These are phyloP conservation scores for Breynia disticha DNA, from an alignment of 441 rosid species.

Conservation along the genomic window DNA sequence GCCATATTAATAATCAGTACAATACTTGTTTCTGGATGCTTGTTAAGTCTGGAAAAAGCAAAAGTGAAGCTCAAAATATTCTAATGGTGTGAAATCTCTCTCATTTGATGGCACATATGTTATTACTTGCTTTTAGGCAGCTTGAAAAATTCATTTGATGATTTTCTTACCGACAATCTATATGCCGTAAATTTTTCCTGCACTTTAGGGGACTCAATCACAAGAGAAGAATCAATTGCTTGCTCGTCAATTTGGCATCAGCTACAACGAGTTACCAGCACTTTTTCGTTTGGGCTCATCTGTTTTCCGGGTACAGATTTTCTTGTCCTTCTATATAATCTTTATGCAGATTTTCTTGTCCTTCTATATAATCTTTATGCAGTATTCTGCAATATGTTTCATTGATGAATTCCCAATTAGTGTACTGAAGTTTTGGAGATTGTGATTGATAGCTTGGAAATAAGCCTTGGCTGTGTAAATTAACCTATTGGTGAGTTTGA, in stretches of 20 bases:
- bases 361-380: not conserved
- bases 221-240: conserved; percentile 66
- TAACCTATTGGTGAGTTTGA: too few species aligned
- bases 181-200: not conserved
- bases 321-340: conserved; percentile 5
- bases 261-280: conserved; percentile 44
- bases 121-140: not conserved
- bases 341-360: conserved; percentile 29
- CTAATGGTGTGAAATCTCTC: conserved; percentile 42
- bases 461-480: too few species aligned
- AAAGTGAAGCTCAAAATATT: conserved; percentile 56
- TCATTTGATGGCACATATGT: not conserved
- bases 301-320: conserved; percentile 38
- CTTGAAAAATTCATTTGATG: not conserved
- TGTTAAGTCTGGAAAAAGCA: conserved; percentile 72
- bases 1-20: conserved; percentile 91
- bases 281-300: conserved; percentile 82
- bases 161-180: not conserved
- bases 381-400: too few species aligned
- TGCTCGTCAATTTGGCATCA: conserved; percentile 47
- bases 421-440: too few species aligned
- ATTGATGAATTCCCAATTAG: too few species aligned
- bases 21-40: conserved; percentile 92
- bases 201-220: conserved; percentile 73
- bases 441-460: too few species aligned